These are phyloP conservation scores for Solanum peruvianum DNA, from an alignment of 257 asterid species.

Conservation along the genomic window DNA sequence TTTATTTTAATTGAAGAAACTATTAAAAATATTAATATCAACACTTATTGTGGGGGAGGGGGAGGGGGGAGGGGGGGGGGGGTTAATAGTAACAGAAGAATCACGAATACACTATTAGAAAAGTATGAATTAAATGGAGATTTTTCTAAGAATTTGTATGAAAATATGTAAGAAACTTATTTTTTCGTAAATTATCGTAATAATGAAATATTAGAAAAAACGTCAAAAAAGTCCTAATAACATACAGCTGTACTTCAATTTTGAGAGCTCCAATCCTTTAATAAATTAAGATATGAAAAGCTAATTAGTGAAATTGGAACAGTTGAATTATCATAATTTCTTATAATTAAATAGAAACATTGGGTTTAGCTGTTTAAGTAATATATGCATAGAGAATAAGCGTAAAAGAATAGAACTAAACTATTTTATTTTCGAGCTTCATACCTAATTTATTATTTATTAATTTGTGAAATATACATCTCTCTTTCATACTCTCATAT, in stretches of 20 bases:
- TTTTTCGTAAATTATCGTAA: accelerated
- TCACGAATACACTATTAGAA: neutral
- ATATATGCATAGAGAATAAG: no score
- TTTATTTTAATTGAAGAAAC: no score
- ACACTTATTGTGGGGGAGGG: no score
- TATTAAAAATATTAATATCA: neutral
- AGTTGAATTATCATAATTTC: neutral
- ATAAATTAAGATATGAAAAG: neutral
- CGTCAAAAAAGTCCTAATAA: neutral
- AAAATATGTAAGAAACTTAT: no score
- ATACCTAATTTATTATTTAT: no score
- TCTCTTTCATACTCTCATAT: no score
- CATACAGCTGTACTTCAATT: neutral
- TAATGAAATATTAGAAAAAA: neutral
- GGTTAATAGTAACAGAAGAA: neutral
- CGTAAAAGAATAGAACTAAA: no score
- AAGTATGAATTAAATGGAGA: no score
- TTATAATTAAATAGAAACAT: neutral
- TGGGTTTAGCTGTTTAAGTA: neutral
- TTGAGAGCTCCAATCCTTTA: neutral
- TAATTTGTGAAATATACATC: no score
- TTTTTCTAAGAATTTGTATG: no score
- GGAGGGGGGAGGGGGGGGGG: no score
- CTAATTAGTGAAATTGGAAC: neutral
- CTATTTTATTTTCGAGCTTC: no score